Evolutionary conservation across 202 grass and related monocot genomes (phyloP).

Genomic region (Cymbopogon flexuosus): DNA sequence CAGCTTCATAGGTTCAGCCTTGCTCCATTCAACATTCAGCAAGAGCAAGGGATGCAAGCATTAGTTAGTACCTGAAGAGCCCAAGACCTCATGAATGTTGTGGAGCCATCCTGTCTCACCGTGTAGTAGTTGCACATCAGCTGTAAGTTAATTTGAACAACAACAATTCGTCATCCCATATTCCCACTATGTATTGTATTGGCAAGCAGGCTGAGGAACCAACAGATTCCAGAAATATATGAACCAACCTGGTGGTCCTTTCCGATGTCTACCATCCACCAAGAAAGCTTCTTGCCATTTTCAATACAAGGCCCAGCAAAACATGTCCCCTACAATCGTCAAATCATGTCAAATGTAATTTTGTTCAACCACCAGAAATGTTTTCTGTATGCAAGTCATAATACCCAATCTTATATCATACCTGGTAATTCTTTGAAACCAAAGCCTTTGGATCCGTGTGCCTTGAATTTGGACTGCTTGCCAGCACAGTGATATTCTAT

Average conservation of each 20-base stretch:
- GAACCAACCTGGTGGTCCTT: slow-evolving; percentile 61
- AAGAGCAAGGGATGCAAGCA: background rate
- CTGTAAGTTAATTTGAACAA: slow-evolving; percentile 36
- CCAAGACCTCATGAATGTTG: slow-evolving; percentile 76
- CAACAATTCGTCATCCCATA: background rate
- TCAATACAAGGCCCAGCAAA: slow-evolving; percentile 78
- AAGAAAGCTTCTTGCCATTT: slow-evolving; percentile 63
- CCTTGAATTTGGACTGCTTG: slow-evolving; percentile 88
- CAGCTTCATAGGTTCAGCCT: background rate
- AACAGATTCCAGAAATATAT: background rate
- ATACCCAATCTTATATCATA: slow-evolving; percentile 22
- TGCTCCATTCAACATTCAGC: background rate
- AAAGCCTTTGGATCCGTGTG: slow-evolving; percentile 89
- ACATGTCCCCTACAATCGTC: slow-evolving; percentile 61
- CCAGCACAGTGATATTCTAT: slow-evolving; percentile 75
- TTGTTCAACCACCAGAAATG: background rate
- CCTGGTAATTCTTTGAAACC: slow-evolving; percentile 92
- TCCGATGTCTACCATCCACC: slow-evolving; percentile 97
- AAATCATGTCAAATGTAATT: slow-evolving; percentile 20
- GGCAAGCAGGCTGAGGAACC: background rate
- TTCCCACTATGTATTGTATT: background rate
- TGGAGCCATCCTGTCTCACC: slow-evolving; percentile 76
- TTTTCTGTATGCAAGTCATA: background rate
- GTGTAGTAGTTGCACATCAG: slow-evolving; percentile 98
- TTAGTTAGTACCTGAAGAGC: slow-evolving; percentile 52